A percentile compares a stretch with the other conserved stretches of the same genome.
These are phyloP conservation scores for Rhododendron ferrugineum DNA, from an alignment of 148 eudicot genomes.

Conservation along the genomic window DNA sequence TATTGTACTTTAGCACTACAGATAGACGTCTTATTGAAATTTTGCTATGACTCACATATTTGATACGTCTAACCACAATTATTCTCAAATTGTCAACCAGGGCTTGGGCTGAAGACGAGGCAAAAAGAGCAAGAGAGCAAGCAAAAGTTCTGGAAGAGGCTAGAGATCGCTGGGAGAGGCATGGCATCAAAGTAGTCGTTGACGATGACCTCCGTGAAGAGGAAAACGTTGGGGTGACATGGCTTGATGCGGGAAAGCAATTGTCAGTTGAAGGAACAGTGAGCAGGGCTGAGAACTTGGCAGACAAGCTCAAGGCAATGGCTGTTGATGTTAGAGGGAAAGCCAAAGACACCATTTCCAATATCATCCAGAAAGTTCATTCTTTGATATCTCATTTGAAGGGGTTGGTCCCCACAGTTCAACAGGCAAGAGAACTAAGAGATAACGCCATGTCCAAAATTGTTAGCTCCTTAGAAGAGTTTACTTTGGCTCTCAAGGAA, in stretches of 20 bases:
- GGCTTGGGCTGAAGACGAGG: constrained; percentile 98
- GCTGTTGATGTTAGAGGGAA: constrained; percentile 55
- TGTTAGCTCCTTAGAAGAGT: constrained; percentile 40
- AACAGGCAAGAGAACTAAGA: constrained; percentile 38
- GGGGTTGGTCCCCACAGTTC: constrained; percentile 36
- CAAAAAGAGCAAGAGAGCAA: constrained; percentile 89
- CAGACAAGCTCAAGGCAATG: constrained; percentile 67
- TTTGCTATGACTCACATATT: background rate
- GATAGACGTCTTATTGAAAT: background rate
- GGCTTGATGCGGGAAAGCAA: constrained; percentile 62
- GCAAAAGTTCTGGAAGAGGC: constrained; percentile 89
- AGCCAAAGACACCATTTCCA: constrained; percentile 49
- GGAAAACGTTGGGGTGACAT: constrained; percentile 53
- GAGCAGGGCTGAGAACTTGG: constrained; percentile 63
- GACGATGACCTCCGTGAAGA: constrained; percentile 66
- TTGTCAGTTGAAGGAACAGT: constrained; percentile 57
- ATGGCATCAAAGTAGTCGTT: constrained; percentile 77
- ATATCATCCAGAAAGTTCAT: constrained; percentile 46
- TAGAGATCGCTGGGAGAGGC: constrained; percentile 84
- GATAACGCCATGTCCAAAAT: constrained; percentile 37
- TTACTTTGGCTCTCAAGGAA: constrained; percentile 49
- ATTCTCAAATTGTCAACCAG: constrained; percentile 30
- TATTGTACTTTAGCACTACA: background rate
- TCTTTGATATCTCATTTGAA: constrained; percentile 41
- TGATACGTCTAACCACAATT: background rate